phyloP scores from a whole-genome alignment of 2,329 filamentous ascomycete species.

The Dactylellina sp. region DNA sequence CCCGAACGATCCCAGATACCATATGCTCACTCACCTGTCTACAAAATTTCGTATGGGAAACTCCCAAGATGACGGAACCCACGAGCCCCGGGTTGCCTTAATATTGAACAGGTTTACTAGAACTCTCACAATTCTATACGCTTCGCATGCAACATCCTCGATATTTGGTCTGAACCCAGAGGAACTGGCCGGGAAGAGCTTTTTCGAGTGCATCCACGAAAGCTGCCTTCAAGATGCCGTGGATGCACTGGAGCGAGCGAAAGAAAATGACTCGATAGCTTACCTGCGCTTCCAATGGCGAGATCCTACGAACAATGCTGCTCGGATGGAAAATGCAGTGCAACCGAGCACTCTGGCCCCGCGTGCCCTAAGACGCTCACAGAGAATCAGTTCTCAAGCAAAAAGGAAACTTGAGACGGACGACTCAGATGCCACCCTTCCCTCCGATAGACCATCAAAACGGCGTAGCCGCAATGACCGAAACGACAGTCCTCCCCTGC shows the following conservation, averaged over 20 bases:
- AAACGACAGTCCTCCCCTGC: slow-evolving; percentile 55
- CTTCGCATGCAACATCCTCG: slow-evolving; percentile 79
- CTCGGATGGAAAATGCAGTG: slow-evolving; percentile 64
- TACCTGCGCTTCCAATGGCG: slow-evolving; percentile 88
- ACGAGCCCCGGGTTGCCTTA: slow-evolving; percentile 83
- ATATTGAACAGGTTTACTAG: slow-evolving; percentile 89
- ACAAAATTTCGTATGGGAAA: slow-evolving; percentile 75
- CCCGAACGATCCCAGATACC: slow-evolving; percentile 83
- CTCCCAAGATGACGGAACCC: slow-evolving; percentile 70
- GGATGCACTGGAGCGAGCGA: slow-evolving; percentile 82
- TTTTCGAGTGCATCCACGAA: slow-evolving; percentile 86
- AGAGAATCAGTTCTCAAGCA: slow-evolving; percentile 63
- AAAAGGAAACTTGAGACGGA: slow-evolving; percentile 66
- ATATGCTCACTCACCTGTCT: slow-evolving; percentile 88
- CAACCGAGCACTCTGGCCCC: slow-evolving; percentile 61
- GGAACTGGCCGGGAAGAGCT: slow-evolving; percentile 79
- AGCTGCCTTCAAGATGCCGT: slow-evolving; percentile 81
- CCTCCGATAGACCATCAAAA: slow-evolving; percentile 67
- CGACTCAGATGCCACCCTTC: slow-evolving; percentile 63
- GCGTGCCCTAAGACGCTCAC: slow-evolving; percentile 65
- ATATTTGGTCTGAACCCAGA: slow-evolving; percentile 79
- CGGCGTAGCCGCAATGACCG: slow-evolving; percentile 58
- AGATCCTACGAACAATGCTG: slow-evolving; percentile 69
- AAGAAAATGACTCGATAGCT: slow-evolving; percentile 89
- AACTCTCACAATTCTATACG: slow-evolving; percentile 86